Conservation (phyloP, 148 eudicot genomes). For the Simmondsia chinensis region DNA sequence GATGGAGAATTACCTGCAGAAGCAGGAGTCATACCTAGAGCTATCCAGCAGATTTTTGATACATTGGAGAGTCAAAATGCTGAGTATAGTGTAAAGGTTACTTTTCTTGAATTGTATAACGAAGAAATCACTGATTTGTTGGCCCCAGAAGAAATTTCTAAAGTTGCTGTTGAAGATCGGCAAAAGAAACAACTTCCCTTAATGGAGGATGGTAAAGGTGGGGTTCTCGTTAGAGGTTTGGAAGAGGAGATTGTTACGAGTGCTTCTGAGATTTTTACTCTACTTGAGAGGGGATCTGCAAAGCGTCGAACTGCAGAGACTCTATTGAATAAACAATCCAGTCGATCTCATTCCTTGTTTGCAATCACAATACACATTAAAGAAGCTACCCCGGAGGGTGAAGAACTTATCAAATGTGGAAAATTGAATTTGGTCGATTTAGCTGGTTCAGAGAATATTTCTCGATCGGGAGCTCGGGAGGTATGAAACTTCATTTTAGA, state of each 20-base stretch:
- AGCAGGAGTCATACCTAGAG: constrained; percentile 97
- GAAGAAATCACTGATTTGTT: constrained; percentile 97
- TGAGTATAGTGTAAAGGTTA: constrained; percentile 93
- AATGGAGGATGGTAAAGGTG: constrained; percentile 98
- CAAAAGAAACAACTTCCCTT: constrained; percentile 86
- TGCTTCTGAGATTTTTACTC: constrained; percentile 77
- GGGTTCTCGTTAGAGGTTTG: constrained; percentile 84
- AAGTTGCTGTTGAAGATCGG: constrained; percentile 56
- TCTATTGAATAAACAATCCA: constrained; percentile 84
- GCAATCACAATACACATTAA: constrained; percentile 93
- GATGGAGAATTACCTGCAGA: constrained; percentile 79
- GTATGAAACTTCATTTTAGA: constrained; percentile 15
- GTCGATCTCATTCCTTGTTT: constrained; percentile 91
- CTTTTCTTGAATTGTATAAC: constrained; percentile 88
- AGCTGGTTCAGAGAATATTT: constrained; percentile 94
- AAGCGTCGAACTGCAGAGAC: constrained; percentile 97
- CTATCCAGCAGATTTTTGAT: constrained; percentile 90
- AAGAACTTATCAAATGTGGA: constrained; percentile 95
- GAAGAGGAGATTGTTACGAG: constrained; percentile 96
- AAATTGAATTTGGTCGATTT: constrained; percentile 88
- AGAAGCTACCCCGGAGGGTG: constrained; percentile 95
- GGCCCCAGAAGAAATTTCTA: constrained; percentile 84
- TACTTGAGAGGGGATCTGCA: constrained; percentile 93
- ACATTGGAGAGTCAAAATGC: constrained; percentile 89
- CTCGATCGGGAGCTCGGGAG: constrained; percentile 96